Evolutionary conservation across 176 grass and related monocot genomes (phyloP).

Genomic region (Avena sativa): DNA sequence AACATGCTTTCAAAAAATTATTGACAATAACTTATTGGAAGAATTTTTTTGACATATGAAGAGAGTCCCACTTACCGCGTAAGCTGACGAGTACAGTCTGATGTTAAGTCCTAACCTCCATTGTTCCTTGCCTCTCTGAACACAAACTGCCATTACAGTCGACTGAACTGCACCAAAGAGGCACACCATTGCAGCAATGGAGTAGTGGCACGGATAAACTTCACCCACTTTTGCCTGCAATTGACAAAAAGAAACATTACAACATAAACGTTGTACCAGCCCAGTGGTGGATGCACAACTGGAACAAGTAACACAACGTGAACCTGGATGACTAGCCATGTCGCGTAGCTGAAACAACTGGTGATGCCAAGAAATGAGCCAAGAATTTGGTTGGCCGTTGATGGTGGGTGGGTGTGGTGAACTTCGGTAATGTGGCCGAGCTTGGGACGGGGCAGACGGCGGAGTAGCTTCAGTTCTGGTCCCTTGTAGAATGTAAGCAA

Average conservation of each 20-base stretch:
- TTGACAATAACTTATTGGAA: not conserved
- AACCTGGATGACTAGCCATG: constrained; percentile 63
- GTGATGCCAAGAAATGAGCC: constrained; percentile 50
- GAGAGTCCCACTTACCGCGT: constrained; percentile 18
- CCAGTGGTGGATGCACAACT: not conserved
- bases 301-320: not conserved
- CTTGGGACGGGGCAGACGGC: not conserved
- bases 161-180: constrained; percentile 50
- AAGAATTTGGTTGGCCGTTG: constrained; percentile 25
- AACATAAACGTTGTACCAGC: not conserved
- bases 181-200: constrained; percentile 54
- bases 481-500: constrained; percentile 72
- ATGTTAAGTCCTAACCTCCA: constrained; percentile 59
- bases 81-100: constrained; percentile 48
- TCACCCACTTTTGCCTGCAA: constrained; percentile 44
- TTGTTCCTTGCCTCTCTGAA: constrained; percentile 11
- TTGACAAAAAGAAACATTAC: not conserved
- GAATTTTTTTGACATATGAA: not conserved
- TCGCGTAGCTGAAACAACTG: constrained; percentile 52
- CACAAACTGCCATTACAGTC: constrained; percentile 29
- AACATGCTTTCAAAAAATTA: not conserved
- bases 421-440: not conserved
- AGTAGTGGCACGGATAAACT: constrained; percentile 49
- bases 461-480: constrained; percentile 31
- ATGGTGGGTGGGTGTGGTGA: not conserved